Base-by-base conservation (phyloP, 2,329 filamentous ascomycete genomes). In the Ceratocystis lukuohia region DNA sequence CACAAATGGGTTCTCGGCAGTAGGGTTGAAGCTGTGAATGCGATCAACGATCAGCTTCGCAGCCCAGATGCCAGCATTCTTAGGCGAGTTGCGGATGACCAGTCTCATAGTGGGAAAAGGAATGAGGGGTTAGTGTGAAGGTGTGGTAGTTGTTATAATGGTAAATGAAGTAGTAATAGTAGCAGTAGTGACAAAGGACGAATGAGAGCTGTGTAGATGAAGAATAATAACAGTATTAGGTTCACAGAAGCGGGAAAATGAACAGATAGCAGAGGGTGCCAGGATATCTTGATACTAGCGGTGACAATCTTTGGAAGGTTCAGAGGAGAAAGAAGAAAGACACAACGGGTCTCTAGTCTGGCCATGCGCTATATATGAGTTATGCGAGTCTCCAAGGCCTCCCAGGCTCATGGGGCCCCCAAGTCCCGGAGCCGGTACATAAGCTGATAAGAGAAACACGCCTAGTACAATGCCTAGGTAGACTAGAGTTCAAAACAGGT, bases 21-120 rank as follows among this genome's bases (percentile, higher is more conserved):
- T 88, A 46, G 90, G 89, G 62, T 82, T 81, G 76, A 91, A 94
- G 68, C 84, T 78, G 72, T 87, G 88, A 79, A 94, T 93, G 71
- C 89, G 86, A 71, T 88, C 87, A 76, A 92, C 84, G 71, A 94
- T 87, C 76, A 93, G 91, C 75, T 89, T 86, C 69, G 89, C 88
- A 70, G 92, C 88, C 75, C 92, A 91, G 71, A 81, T 80, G 72
- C 88, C 89, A 66, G 88, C 88, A 69, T 81, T 78, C 65, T 80
- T 75, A 71, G 87, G 80, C 72, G 90, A 82, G 74, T 92, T 86
- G 74, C 88, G 83, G 74, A 94, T 88, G 76, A 94, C 92, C 73
- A 94, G 84, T 78, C 89, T 86, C 89, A 90, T 94, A 71, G 71
- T 78, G 74, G 68, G 69, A 68, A 69, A 71, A 70, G 12, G 53